Base-by-base conservation (phyloP, 2,329 filamentous ascomycete species). In the Fusarium graminum region DNA sequence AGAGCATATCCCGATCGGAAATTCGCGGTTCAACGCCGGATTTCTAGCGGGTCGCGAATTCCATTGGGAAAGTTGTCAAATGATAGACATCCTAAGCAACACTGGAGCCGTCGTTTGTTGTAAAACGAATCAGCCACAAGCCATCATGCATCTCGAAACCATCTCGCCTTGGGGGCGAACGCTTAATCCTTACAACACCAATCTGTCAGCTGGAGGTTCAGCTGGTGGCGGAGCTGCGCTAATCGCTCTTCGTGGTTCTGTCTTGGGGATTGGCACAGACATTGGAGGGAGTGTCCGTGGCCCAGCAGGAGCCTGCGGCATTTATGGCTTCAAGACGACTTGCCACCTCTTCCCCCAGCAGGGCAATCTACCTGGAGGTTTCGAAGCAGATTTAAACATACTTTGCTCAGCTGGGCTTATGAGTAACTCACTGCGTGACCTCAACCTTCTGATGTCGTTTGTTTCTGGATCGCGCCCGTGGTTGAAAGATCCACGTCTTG, bases 41-140 rank as follows among this genome's bases (percentile, higher is more conserved):
- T 85, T 89, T 57, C 79, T 85, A 12, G 7, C 80, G 79, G 29
- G 80, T 80, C 40, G 78, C 80, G 62, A 79, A 81, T 83, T 85
- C 14, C 73, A 77, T 12, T 75, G 0, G 4, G 25, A 80, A 30
- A 86, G 90, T 71, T 81, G 86, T 7, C 83, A 85, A 0, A 79
- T 91, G 29, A 82, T 90, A 0, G 79, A 82, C 1, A 78, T 90
- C 2, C 76, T 91, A 11, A 78, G 84, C 36, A 79, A 78, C 16
- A 79, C 87, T 0, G 90, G 89, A 3, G 89, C 88, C 2, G 63
- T 75, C 3, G 52, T 75, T 4, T 74, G 65, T 38, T 67, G 61
- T 41, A 75, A 86, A 76, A 91, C 90, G 0, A 91, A 90, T 61
- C 82, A 90, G 7, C 88, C 89, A 0, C 85, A 87, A 65, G 80